Evolutionary conservation across 257 asterid species (phyloP), one percentile per base, ranked within the genome.

Genomic region (Leonotis leonurus): DNA sequence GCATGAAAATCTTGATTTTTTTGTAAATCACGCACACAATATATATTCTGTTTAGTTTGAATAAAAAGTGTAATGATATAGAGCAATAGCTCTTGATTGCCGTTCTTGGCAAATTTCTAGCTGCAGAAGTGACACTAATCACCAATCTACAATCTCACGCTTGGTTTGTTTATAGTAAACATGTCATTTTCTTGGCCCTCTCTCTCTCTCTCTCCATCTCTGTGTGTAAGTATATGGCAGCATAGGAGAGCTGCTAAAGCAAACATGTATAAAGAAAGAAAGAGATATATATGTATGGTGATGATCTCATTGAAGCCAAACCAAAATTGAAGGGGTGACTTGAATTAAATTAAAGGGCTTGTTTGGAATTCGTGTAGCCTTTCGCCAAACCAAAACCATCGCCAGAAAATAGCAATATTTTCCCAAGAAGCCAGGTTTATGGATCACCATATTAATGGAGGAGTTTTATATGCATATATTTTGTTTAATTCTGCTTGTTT

Each of bases 381-480:
- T 76, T 75, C 75, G 24, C 43, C 62, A 56, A 77, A 72, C 17
- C 71, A 30, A 41, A 41, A 62, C 39, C 41, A 65, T 84, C 83
- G 75, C 88, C 81, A 80, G 89, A 68, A 79, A 83, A 85, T 88
- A 83, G 96, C 57, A 85, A 85, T 50, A 12, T 48, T 77, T 82
- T 67, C 86, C 75, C 55, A 75, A 77, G n/a, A n/a, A n/a, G n/a
- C n/a, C 51, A 79, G 86, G 88, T 82, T 68, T 79, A 71, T 76
- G 33, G 61, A n/a, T n/a, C n/a, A n/a, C n/a, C n/a, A n/a, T n/a
- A n/a, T n/a, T n/a, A n/a, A n/a, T n/a, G n/a, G n/a, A n/a, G n/a
- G n/a, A n/a, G n/a, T n/a, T n/a, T n/a, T n/a, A n/a, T n/a, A n/a
- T n/a, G n/a, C n/a, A n/a, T n/a, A n/a, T n/a, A n/a, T n/a, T n/a